Percentiles rank a stretch among this genome's conserved stretches.
These are phyloP conservation scores for Tulasnella sp. DNA, from an alignment of 768 basidiomycete genomes.

Conservation along the genomic window DNA sequence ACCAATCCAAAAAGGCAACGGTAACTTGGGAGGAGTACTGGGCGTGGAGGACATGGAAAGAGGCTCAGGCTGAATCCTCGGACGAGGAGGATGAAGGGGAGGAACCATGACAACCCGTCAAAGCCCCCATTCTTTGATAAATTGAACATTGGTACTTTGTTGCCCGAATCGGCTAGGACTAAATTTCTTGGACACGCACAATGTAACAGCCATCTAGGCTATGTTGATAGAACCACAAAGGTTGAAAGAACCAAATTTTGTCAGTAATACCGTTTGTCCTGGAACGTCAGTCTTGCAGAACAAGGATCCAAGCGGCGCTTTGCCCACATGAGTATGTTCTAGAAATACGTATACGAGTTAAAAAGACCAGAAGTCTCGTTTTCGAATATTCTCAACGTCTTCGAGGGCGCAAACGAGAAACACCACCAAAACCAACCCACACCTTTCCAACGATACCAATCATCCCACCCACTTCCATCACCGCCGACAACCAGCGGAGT, in stretches of 20 bases:
- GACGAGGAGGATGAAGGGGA: not conserved
- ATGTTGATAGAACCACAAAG: not conserved
- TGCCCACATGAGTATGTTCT: not conserved
- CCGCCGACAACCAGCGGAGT: not conserved
- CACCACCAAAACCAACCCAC: not conserved
- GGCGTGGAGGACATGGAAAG: conserved; percentile 55
- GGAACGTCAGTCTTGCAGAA: not conserved
- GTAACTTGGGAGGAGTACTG: conserved; percentile 75
- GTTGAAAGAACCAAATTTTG: not conserved
- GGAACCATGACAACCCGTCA: not conserved
- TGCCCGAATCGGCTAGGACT: not conserved
- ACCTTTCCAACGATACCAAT: not conserved
- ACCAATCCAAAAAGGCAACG: conserved; percentile 67
- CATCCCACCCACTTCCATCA: not conserved
- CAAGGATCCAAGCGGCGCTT: not conserved
- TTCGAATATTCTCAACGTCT: not conserved
- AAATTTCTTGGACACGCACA: not conserved
- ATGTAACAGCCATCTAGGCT: not conserved
- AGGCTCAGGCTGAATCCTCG: not conserved
- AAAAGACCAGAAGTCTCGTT: not conserved
- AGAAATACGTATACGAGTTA: not conserved
- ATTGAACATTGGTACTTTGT: not conserved
- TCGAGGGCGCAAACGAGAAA: not conserved
- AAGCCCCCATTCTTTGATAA: not conserved
- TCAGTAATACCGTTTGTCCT: not conserved